These are phyloP conservation scores for Septoria linicola DNA, from an alignment of 2,329 filamentous ascomycete species.

Conservation along the genomic window DNA sequence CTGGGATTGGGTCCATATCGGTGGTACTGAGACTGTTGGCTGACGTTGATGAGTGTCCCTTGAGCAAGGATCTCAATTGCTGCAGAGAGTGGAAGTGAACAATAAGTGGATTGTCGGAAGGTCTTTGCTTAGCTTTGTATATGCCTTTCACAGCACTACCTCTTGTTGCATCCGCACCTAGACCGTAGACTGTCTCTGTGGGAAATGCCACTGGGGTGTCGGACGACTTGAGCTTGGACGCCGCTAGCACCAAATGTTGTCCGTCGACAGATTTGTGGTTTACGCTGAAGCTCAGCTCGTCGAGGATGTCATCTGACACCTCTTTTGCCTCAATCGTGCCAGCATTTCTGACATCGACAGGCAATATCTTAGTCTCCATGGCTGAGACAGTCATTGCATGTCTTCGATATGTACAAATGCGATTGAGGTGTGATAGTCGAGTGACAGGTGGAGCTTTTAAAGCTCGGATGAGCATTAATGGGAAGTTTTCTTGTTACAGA, in stretches of 20 bases:
- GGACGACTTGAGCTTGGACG: conserved; percentile 61
- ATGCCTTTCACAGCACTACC: conserved; percentile 84
- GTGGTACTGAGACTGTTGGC: conserved; percentile 16
- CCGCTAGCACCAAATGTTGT: conserved; percentile 62
- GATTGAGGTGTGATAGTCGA: too few relatives aligned
- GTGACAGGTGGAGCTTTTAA: too few relatives aligned
- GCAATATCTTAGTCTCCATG: conserved; percentile 41
- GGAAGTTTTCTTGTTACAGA: too few relatives aligned
- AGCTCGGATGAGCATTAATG: too few relatives aligned
- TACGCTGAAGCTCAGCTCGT: conserved; percentile 36
- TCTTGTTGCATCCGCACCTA: conserved; percentile 92
- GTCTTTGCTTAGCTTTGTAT: conserved; percentile 83
- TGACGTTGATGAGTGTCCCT: conserved; percentile 29
- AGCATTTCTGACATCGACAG: conserved; percentile 44
- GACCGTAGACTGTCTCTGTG: conserved; percentile 94
- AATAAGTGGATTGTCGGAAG: conserved; percentile 93
- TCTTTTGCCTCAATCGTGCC: conserved; percentile 39
- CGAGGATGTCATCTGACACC: conserved; percentile 37
- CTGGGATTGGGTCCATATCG: conserved; percentile 57
- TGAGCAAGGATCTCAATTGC: conserved; percentile 68
- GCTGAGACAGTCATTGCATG: too few relatives aligned
- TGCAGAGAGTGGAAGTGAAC: conserved; percentile 80
- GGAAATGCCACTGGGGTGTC: conserved; percentile 87
- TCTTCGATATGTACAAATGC: too few relatives aligned
- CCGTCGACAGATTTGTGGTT: conserved; percentile 45